Conservation (phyloP, 2,329 filamentous ascomycete genomes). For the Venturia asperata region DNA sequence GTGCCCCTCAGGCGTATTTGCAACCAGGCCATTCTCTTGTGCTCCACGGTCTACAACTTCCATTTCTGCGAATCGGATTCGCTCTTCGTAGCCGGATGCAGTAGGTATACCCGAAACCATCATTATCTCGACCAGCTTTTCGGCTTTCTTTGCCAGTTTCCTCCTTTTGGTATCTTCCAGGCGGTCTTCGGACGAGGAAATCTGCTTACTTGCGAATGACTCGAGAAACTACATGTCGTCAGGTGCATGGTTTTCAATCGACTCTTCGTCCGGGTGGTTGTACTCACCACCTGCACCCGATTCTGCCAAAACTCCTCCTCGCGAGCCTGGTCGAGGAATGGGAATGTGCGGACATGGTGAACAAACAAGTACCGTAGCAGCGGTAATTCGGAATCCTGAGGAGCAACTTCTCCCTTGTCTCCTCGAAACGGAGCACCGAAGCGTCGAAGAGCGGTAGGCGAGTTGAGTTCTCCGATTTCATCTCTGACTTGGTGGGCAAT, state of each 20-base stretch:
- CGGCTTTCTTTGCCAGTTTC: slow-evolving; percentile 85
- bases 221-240: slow-evolving; percentile 68
- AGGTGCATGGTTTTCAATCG: neutral
- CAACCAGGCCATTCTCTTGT: slow-evolving; percentile 80
- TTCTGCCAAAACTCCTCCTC: slow-evolving; percentile 99
- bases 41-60: slow-evolving; percentile 92
- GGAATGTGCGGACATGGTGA: slow-evolving; percentile 94
- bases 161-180: slow-evolving; percentile 91
- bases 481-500: slow-evolving; percentile 80
- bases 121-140: slow-evolving; percentile 97
- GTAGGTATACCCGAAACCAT: slow-evolving; percentile 97
- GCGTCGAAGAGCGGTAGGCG: slow-evolving; percentile 84
- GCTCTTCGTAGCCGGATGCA: slow-evolving; percentile 93
- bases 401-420: slow-evolving; percentile 84
- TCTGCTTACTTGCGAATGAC: slow-evolving; percentile 93
- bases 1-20: slow-evolving; percentile 84
- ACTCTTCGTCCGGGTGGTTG: slow-evolving; percentile 19
- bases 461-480: slow-evolving; percentile 90
- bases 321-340: slow-evolving; percentile 89
- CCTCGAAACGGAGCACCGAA: slow-evolving; percentile 95
- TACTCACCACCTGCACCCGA: slow-evolving; percentile 81
- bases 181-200: slow-evolving; percentile 92
- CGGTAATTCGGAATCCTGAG: slow-evolving; percentile 87
- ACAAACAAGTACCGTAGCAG: slow-evolving; percentile 96
- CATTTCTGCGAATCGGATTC: slow-evolving; percentile 92